These are phyloP conservation scores for Linum tenue DNA, from an alignment of 345 rosid species.

Conservation along the genomic window DNA sequence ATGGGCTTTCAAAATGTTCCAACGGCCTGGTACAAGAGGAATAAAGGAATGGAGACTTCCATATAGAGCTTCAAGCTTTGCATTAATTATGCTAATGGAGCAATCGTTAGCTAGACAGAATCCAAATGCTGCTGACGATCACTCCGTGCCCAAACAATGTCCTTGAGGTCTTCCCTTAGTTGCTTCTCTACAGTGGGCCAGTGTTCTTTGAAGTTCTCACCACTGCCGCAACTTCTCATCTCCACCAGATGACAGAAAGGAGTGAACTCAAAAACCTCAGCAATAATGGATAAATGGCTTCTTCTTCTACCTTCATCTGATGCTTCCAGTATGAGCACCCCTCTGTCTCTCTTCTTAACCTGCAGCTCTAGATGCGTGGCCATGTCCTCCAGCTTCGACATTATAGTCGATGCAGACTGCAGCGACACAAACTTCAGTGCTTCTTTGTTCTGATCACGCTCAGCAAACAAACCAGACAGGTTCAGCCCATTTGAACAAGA, in stretches of 20 bases:
- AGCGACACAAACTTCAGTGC: conserved; percentile 8
- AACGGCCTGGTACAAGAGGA: too few relatives aligned
- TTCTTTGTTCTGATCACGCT: conserved; percentile 8
- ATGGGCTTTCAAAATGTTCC: too few relatives aligned
- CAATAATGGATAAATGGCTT: conserved; percentile 8
- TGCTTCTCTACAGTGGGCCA: conserved; percentile 6
- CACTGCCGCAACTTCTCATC: conserved; percentile 12
- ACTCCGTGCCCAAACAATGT: conserved; percentile 19
- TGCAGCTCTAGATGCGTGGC: conserved; percentile 9
- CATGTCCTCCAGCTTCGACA: conserved; percentile 13
- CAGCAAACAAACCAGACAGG: conserved; percentile 14
- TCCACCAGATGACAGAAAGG: conserved; percentile 18
- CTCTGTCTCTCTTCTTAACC: conserved; percentile 11
- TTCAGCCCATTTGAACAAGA: conserved; percentile 15
- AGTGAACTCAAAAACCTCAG: conserved; percentile 17
- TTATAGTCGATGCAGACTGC: conserved; percentile 13
- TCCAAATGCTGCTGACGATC: neutral
- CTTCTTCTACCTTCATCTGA: conserved; percentile 10
- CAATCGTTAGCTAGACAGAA: neutral
- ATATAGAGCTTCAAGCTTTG: too few relatives aligned
- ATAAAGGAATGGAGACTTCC: too few relatives aligned
- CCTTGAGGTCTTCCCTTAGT: conserved; percentile 16
- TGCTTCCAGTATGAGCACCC: conserved; percentile 6
- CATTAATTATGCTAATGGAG: too few relatives aligned
- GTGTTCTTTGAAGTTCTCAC: conserved; percentile 9